Evolutionary conservation across 2,329 filamentous ascomycete genomes (phyloP).

Genomic region (Thielaviopsis musarum): DNA sequence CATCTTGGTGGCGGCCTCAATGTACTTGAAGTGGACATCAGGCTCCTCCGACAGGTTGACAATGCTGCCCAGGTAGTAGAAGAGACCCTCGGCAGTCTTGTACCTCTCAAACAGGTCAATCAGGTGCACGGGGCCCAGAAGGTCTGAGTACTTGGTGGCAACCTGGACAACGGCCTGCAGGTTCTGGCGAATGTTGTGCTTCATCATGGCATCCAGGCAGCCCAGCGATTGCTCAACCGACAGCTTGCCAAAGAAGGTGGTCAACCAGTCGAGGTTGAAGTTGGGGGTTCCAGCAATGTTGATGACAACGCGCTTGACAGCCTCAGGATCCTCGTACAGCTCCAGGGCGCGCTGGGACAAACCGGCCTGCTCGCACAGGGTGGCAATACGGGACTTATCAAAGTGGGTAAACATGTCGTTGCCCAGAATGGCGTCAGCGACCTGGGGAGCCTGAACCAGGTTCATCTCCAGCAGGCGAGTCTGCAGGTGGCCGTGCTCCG

Average conservation of each 20-base stretch:
- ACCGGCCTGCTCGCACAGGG: constrained; percentile 84
- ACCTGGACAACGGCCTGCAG: constrained; percentile 88
- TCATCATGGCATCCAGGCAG: constrained; percentile 91
- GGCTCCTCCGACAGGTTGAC: constrained; percentile 92
- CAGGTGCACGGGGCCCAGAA: constrained; percentile 70
- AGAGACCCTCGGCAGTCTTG: constrained; percentile 89
- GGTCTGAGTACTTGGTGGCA: constrained; percentile 93
- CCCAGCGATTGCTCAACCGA: constrained; percentile 92
- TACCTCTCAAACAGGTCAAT: constrained; percentile 96
- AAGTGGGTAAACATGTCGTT: constrained; percentile 99
- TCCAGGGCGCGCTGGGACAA: constrained; percentile 77
- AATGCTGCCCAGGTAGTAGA: constrained; percentile 95
- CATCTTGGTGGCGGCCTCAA: constrained; percentile 89
- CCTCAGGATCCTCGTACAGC: constrained; percentile 78
- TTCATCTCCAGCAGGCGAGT: constrained; percentile 97
- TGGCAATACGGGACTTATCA: constrained; percentile 75
- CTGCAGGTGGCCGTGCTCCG: constrained; percentile 84
- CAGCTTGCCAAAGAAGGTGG: constrained; percentile 82
- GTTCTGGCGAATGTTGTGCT: constrained; percentile 91
- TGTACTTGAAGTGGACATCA: constrained; percentile 98
- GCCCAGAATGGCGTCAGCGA: constrained; percentile 90
- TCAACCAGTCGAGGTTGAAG: constrained; percentile 80
- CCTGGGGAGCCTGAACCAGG: constrained; percentile 85
- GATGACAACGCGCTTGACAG: constrained; percentile 78
- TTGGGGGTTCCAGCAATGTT: constrained; percentile 70